Conservation (phyloP, 2,329 filamentous ascomycete species). For the Blumeria graminis region DNA sequence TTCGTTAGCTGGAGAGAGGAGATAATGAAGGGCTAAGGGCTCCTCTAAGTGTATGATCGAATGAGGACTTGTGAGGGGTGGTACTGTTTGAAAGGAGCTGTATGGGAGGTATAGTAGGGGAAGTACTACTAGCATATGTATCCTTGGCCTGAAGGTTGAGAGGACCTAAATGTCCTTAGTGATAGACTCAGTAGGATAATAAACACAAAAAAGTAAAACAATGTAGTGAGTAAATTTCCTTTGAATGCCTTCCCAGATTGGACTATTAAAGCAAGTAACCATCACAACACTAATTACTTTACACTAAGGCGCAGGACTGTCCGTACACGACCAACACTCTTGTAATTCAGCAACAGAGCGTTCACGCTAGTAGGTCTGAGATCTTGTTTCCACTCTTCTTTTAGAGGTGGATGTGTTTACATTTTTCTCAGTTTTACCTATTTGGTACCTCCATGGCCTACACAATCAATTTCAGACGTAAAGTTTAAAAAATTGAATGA, state of each 20-base stretch:
- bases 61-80: too few relatives aligned
- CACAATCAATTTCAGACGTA: background rate
- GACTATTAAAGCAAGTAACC: background rate
- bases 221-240: background rate
- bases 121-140: too few relatives aligned
- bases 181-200: background rate
- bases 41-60: too few relatives aligned
- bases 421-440: background rate
- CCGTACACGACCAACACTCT: background rate
- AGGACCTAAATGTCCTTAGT: too few relatives aligned
- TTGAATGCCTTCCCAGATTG: background rate
- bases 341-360: background rate
- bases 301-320: background rate
- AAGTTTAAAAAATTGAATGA: background rate
- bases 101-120: too few relatives aligned
- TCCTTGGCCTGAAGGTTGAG: too few relatives aligned
- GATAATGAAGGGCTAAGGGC: too few relatives aligned
- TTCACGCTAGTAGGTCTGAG: background rate
- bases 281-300: background rate
- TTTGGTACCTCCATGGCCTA: background rate
- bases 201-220: background rate
- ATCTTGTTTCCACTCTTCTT: background rate
- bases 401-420: background rate
- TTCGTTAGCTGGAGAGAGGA: too few relatives aligned
- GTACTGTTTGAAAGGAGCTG: too few relatives aligned